Conservation (phyloP, 768 basidiomycete species). For the Lactarius pseudohatsudake region DNA sequence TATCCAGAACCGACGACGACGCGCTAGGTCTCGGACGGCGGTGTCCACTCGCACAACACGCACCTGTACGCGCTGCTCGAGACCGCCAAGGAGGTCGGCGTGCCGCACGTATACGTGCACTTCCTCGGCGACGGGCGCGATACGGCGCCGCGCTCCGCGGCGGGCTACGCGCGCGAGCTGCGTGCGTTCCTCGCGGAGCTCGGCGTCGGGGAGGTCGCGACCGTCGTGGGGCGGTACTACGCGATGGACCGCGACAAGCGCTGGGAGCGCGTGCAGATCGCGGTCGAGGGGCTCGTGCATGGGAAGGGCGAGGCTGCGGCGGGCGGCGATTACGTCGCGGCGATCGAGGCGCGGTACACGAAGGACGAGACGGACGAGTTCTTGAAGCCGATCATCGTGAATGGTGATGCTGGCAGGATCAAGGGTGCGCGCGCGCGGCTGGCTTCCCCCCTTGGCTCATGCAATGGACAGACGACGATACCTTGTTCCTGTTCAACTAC, state of each 20-base stretch:
- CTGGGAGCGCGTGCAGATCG: conserved; percentile 92
- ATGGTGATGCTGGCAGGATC: conserved; percentile 74
- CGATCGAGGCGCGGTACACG: conserved; percentile 71
- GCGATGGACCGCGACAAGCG: conserved; percentile 98
- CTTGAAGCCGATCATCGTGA: conserved; percentile 89
- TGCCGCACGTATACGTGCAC: conserved; percentile 87
- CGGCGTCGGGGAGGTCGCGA: conserved; percentile 77
- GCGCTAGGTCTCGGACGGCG: conserved; percentile 83
- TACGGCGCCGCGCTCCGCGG: conserved; percentile 83
- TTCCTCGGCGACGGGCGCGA: conserved; percentile 95
- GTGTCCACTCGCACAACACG: conserved; percentile 93
- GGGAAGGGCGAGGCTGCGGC: conserved; percentile 59
- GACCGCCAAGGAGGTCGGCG: conserved; percentile 80
- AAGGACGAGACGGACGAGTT: conserved; percentile 94
- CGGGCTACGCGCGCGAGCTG: conserved; percentile 74
- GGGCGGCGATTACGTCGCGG: conserved; percentile 57
- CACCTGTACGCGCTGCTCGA: conserved; percentile 91
- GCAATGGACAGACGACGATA: conserved; percentile 66
- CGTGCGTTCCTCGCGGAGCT: conserved; percentile 76
- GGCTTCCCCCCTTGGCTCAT: not conserved
- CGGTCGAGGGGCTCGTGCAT: conserved; percentile 78
- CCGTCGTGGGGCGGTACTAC: conserved; percentile 88
- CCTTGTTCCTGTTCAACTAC: conserved; percentile 96
- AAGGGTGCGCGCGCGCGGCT: conserved; percentile 52
- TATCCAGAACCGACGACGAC: conserved; percentile 12